Conservation (phyloP, 1,139 yeast genomes). For the Taphrina betulina region DNA sequence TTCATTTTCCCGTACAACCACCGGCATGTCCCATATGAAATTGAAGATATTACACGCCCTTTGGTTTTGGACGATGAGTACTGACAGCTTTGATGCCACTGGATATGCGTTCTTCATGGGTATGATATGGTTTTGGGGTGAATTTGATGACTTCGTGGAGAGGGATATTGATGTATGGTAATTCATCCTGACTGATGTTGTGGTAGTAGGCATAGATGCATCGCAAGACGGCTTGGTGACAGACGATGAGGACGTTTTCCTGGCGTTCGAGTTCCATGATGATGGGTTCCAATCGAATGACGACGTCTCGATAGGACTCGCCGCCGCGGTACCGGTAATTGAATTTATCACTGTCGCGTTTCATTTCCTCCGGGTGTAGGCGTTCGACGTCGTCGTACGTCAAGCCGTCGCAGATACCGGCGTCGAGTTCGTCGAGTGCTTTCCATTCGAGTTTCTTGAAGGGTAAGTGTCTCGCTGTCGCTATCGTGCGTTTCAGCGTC, state of each 20-base stretch:
- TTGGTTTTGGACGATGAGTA: conserved; percentile 62
- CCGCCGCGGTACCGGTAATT: conserved; percentile 83
- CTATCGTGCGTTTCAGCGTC: conserved; percentile 86
- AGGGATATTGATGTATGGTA: conserved; percentile 99
- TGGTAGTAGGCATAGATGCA: conserved; percentile 96
- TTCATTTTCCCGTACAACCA: too few species aligned
- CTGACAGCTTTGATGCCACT: conserved; percentile 98
- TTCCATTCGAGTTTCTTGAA: conserved; percentile 90
- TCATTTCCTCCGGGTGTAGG: conserved; percentile 89
- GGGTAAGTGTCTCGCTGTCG: conserved; percentile 81
- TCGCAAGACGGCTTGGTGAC: conserved; percentile 95
- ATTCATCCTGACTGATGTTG: conserved; percentile 96
- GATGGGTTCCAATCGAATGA: conserved; percentile 88
- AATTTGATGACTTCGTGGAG: conserved; percentile 78
- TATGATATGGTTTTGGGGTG: conserved; percentile 91
- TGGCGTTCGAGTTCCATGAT: conserved; percentile 98
- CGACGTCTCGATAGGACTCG: conserved; percentile 93
- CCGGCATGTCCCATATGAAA: too few species aligned
- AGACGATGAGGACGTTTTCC: conserved; percentile 89
- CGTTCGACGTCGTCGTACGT: conserved; percentile 84
- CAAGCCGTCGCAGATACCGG: conserved; percentile 96
- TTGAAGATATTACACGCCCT: conserved; percentile 4
- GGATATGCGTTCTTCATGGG: conserved; percentile 76
- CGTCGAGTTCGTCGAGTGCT: conserved; percentile 94
- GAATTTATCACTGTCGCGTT: conserved; percentile 92